Percentiles rank a stretch among this genome's conserved stretches.
Evolutionary conservation across 1,139 yeast species (phyloP).

Genomic region (Eremothecium cymbalariae): DNA sequence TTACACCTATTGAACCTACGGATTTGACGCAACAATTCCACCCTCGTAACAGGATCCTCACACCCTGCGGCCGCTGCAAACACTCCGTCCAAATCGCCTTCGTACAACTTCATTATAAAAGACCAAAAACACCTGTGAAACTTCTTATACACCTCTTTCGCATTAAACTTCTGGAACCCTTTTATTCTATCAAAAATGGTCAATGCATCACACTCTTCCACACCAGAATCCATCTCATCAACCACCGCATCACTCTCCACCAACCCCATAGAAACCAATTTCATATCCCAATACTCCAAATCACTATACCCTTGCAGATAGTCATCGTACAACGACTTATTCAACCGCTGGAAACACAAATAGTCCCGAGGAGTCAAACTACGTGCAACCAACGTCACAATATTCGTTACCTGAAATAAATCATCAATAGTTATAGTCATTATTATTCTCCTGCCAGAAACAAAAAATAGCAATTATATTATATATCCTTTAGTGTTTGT

Average conservation of each 20-base stretch:
- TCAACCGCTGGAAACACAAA: conserved; percentile 27
- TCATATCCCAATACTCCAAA: conserved; percentile 43
- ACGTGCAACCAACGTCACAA: conserved; percentile 22
- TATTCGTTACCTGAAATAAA: conserved; percentile 21
- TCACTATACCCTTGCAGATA: conserved; percentile 32
- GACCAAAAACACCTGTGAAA: conserved; percentile 18
- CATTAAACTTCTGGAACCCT: conserved; percentile 11
- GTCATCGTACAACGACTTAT: conserved; percentile 30
- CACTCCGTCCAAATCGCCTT: conserved; percentile 21
- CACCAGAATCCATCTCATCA: conserved; percentile 39
- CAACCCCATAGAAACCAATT: conserved; percentile 42
- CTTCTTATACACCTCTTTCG: conserved; percentile 14
- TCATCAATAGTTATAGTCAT: conserved; percentile 19
- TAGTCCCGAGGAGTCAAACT: conserved; percentile 28
- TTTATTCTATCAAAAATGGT: conserved; percentile 24
- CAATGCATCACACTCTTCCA: conserved; percentile 18
- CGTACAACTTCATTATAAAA: conserved; percentile 20
- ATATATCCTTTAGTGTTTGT: no score
- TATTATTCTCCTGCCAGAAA: neutral
- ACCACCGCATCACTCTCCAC: conserved; percentile 35
- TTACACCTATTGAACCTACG: conserved; percentile 20
- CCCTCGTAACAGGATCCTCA: conserved; percentile 29
- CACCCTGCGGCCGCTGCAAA: conserved; percentile 21
- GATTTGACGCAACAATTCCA: conserved; percentile 21
- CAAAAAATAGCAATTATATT: no score